phyloP scores from a whole-genome alignment of 441 rosid species.

The Dalechampia spathulata region DNA sequence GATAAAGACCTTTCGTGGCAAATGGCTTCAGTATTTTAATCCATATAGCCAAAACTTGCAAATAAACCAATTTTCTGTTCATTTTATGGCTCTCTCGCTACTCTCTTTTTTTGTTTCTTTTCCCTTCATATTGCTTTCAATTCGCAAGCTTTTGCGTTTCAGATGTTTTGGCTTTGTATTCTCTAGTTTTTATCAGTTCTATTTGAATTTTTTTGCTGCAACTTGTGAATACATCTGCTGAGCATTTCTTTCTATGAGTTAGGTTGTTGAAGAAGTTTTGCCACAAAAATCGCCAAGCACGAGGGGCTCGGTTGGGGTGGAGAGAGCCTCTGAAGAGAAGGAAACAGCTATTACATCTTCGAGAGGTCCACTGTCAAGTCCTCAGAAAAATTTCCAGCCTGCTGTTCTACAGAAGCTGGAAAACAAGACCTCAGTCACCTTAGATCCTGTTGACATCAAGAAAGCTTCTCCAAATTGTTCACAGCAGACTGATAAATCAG shows the following conservation, averaged over 20 bases:
- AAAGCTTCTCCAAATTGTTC: conserved; percentile 37
- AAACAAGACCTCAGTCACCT: conserved; percentile 28
- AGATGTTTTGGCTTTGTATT: too few species aligned
- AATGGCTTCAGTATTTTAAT: too few species aligned
- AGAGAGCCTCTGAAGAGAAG: conserved; percentile 51
- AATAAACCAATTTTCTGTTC: background rate
- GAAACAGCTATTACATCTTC: conserved; percentile 39
- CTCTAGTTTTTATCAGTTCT: background rate
- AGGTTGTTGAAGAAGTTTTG: conserved; percentile 32
- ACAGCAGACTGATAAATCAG: conserved; percentile 37
- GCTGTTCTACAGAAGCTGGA: conserved; percentile 39
- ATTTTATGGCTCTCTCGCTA: background rate
- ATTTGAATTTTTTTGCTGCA: background rate
- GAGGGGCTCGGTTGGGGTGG: conserved; percentile 45
- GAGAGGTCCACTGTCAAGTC: conserved; percentile 35
- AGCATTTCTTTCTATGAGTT: conserved; percentile 4
- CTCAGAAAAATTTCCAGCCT: conserved; percentile 24
- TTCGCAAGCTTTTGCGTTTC: background rate
- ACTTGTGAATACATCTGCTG: conserved; percentile 5
- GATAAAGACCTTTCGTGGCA: background rate
- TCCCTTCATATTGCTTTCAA: too few species aligned
- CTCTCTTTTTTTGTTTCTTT: too few species aligned
- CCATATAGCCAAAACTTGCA: too few species aligned
- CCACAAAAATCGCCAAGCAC: conserved; percentile 30
- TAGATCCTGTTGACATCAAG: conserved; percentile 28